Evolutionary conservation across 345 rosid species (phyloP).

Genomic region (Populus tremula): DNA sequence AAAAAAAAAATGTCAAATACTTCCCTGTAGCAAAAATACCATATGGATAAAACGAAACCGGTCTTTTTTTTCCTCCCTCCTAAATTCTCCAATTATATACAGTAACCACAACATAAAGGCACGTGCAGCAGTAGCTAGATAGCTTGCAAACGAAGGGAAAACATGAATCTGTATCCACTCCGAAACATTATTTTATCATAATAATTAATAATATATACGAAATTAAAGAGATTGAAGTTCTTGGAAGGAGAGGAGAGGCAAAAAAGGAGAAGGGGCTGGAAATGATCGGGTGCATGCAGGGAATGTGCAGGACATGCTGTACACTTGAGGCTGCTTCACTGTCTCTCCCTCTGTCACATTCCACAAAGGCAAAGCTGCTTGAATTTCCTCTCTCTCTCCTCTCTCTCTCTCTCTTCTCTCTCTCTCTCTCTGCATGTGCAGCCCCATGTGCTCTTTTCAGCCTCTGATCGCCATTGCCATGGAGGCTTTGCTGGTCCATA

Average conservation of each 20-base stretch:
- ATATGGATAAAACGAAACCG: no score
- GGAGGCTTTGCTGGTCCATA: slow-evolving; percentile 52
- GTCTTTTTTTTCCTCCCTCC: no score
- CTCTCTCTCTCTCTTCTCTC: no score
- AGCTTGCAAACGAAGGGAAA: slow-evolving; percentile 6
- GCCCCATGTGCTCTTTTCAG: slow-evolving; percentile 8
- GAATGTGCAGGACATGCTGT: slow-evolving; percentile 69
- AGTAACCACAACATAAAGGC: neutral
- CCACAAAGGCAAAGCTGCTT: neutral
- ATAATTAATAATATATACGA: neutral
- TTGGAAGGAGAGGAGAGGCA: neutral
- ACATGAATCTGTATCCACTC: slow-evolving; percentile 6
- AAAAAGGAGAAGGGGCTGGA: neutral
- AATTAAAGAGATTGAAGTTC: neutral
- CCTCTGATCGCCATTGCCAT: slow-evolving; percentile 6
- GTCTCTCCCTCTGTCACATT: slow-evolving; percentile 30
- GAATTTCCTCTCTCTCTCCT: neutral
- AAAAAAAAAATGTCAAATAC: no score
- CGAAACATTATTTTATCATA: neutral
- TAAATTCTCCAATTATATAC: neutral
- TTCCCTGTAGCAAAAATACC: no score
- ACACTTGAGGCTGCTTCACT: slow-evolving; percentile 46
- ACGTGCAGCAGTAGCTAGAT: neutral
- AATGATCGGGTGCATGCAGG: slow-evolving; percentile 35
- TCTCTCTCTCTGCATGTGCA: neutral